Percentiles rank a stretch among this genome's conserved stretches.
phyloP scores from a whole-genome alignment of 768 basidiomycete genomes.

The Chlorophyllum brunneum region DNA sequence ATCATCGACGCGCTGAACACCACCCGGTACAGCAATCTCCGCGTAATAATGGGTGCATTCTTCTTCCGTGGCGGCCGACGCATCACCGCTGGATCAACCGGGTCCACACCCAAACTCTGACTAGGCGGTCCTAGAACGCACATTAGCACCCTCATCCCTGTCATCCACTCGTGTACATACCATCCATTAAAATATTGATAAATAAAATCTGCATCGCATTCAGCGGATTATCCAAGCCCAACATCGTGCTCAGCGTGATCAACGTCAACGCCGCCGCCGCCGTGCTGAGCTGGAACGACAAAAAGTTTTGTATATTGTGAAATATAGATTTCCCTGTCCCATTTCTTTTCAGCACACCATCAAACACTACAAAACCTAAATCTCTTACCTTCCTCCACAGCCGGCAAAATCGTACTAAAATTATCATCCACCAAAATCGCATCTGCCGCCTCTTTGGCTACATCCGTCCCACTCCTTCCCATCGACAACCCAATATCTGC shows the following conservation, averaged over 20 bases:
- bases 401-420: conserved; percentile 90
- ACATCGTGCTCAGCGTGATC: conserved; percentile 90
- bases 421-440: conserved; percentile 97
- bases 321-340: conserved; percentile 89
- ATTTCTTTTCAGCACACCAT: conserved; percentile 1
- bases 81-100: conserved; percentile 93
- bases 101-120: conserved; percentile 95
- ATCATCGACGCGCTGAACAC: conserved; percentile 93
- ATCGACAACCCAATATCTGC: conserved; percentile 97
- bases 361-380: conserved; percentile 11
- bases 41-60: conserved; percentile 83
- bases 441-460: conserved; percentile 97
- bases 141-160: not conserved
- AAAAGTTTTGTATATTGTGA: conserved; percentile 98
- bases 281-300: conserved; percentile 95
- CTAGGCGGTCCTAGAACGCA: conserved; percentile 74
- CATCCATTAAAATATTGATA: conserved; percentile 99
- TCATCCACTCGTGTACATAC: conserved; percentile 33
- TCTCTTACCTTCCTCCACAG: conserved; percentile 84
- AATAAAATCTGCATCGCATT: conserved; percentile 99
- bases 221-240: conserved; percentile 86
- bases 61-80: conserved; percentile 88
- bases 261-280: conserved; percentile 95
- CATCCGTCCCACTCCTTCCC: conserved; percentile 98
- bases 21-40: conserved; percentile 69